Evolutionary conservation across 2,329 filamentous ascomycete species (phyloP), one percentile per base, ranked within the genome.

Genomic region (Emergomyces africanus): DNA sequence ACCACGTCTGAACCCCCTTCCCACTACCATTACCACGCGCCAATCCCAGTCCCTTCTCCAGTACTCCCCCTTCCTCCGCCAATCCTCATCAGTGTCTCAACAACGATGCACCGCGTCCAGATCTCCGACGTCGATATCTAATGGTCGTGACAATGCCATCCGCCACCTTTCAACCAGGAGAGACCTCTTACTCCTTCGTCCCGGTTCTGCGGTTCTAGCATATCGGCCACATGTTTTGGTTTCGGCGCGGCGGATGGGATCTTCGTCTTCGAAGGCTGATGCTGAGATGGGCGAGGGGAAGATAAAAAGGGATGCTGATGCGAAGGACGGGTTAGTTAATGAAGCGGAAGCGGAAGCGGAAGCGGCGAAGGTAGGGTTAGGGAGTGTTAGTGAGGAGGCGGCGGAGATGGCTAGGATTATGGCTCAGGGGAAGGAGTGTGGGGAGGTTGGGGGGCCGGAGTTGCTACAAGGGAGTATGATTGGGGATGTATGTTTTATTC

Each of bases 381-480:
- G 81, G 48, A 79, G 83, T 73, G 81, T 86, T 35, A 85, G 80
- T 62, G 82, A 87, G 68, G 84, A 88, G 70, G 83, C 84, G 37
- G 80, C 80, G 44, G 79, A 81, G 64, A 79, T 81, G 63, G 79
- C 79, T 30, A 77, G 82, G 66, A 80, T 83, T 30, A 82, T 77
- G 66, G 81, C 83, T 58, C 67, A 66, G 54, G 69, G 73, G 62
- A 69, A 71, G 61, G 69, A 67, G 37, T 61, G 61, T 41, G 63
- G 62, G 39, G 73, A 78, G 58, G 71, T 78, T 59, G 77, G 80
- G 30, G 66, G 71, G 30, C 85, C 84, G 23, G 84, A 88, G 66
- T 67, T 87, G 41, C 78, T 81, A 54, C 83, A 86, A 68, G 84
- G 84, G 18, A 84, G 84, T 55, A 83, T 84, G 8, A 79, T 88